Evolutionary conservation across 257 asterid genomes (phyloP), one percentile per base, ranked within the genome.

Genomic region (Solanum arcanum): DNA sequence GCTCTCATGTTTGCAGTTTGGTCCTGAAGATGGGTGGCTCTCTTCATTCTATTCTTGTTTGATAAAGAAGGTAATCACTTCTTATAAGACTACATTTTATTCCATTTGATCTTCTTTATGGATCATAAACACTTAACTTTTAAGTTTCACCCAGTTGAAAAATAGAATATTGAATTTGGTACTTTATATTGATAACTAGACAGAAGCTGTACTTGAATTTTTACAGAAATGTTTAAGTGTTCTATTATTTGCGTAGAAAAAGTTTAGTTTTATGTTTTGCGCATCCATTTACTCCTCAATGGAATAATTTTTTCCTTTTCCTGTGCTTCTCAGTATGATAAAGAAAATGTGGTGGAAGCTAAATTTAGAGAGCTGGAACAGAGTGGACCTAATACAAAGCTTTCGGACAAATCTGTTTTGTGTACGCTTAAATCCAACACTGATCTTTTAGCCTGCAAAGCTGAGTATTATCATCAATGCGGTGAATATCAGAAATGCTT

Each of bases 371-470:
- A 94, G 86, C 95, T 97, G 31, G 99, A 97, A 91, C 96, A 92
- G 91, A 97, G 94, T 90, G 94, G 87, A 44, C 89, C 94, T 56
- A 70, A 82, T 88, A 75, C 91, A 62, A 92, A 90, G 70, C 29
- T 92, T 35, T 89, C 93, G 11, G 98, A 90, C 84, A 94, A 93
- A 90, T 94, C 98, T 87, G 89, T 94, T 86, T 60, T 88, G 66
- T 92, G 94, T 90, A 89, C 98, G 42, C 88, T 96, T 88, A 95
- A 92, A 92, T 90, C 92, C 89, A 97, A 97, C 92, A 95, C 98
- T 41, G 99, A 97, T 90, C 99, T 97, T 89, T 93, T 97, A 90
- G 97, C 99, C 88, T 95, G 99, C 95, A 97, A 94, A 95, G 99
- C 99, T 80, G 99, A 97, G 93, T 96, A 93, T 92, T 94, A 93